phyloP scores from a whole-genome alignment of 2,329 filamentous ascomycete species.

The Xylaria sp. region DNA sequence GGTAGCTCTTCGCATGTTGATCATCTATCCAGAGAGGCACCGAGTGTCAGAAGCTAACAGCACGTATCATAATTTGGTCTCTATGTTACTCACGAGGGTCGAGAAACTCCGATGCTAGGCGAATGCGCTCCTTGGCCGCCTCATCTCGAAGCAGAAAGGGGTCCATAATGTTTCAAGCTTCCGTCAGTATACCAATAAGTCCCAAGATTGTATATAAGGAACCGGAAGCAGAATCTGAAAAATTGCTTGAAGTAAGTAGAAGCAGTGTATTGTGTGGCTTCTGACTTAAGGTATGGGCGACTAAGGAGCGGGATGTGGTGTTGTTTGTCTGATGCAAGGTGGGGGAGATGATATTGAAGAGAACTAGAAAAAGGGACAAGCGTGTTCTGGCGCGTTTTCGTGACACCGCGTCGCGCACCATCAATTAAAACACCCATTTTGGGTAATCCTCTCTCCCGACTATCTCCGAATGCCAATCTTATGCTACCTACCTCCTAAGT shows the following conservation, averaged over 20 bases:
- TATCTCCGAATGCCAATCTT: conserved; percentile 27
- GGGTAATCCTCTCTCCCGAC: conserved; percentile 20
- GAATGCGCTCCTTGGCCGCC: conserved; percentile 83
- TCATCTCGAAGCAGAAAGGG: conserved; percentile 83
- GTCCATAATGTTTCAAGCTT: conserved; percentile 67
- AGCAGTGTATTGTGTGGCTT: conserved; percentile 1
- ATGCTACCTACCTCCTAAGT: too few species aligned
- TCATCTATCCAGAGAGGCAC: conserved; percentile 55
- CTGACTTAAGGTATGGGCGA: conserved; percentile 6
- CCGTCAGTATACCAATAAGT: conserved; percentile 2
- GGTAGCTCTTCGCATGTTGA: conserved; percentile 76
- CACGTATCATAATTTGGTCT: conserved; percentile 17
- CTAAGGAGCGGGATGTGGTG: background rate
- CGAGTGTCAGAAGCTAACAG: conserved; percentile 2
- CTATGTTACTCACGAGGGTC: conserved; percentile 78
- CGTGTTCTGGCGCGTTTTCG: conserved; percentile 36
- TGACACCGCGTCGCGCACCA: conserved; percentile 31
- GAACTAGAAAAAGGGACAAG: conserved; percentile 27
- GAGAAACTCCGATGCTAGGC: conserved; percentile 89
- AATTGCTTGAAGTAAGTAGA: background rate
- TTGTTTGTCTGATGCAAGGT: background rate
- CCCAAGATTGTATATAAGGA: background rate
- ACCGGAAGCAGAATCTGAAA: background rate
- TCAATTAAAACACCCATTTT: conserved; percentile 38
- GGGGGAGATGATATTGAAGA: conserved; percentile 15